These are phyloP conservation scores for Sugiyamaella qingdaonensis DNA, from an alignment of 805 yeast species.

Conservation along the genomic window DNA sequence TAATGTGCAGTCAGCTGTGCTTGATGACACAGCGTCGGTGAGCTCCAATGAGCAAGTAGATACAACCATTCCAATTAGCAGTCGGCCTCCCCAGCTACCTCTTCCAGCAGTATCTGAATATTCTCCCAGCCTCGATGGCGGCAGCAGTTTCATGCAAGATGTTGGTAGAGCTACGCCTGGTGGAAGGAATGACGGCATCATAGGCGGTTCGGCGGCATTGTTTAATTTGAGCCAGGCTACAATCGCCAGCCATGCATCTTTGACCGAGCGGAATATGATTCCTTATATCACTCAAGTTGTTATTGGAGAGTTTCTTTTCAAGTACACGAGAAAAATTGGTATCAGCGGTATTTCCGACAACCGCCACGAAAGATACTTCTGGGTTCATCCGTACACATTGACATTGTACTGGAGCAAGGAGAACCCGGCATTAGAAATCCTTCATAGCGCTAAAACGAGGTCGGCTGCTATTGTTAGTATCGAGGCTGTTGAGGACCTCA, in stretches of 20 bases:
- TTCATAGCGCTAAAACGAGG: slow-evolving; percentile 50
- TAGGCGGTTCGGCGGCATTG: not conserved
- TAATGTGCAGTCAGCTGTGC: slow-evolving; percentile 18
- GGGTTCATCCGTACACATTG: slow-evolving; percentile 93
- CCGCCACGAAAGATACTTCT: slow-evolving; percentile 88
- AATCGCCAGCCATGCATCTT: slow-evolving; percentile 21
- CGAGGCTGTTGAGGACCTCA: slow-evolving; percentile 75
- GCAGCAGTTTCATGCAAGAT: not conserved
- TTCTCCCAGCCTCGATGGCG: slow-evolving; percentile 2
- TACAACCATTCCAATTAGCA: not conserved
- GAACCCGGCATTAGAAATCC: slow-evolving; percentile 71
- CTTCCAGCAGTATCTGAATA: slow-evolving; percentile 9
- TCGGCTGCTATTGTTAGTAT: slow-evolving; percentile 79
- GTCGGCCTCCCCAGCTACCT: slow-evolving; percentile 9
- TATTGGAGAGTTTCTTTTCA: slow-evolving; percentile 85
- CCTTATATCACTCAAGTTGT: slow-evolving; percentile 89
- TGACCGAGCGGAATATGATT: slow-evolving; percentile 55
- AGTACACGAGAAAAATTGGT: slow-evolving; percentile 77
- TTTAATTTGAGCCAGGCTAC: slow-evolving; percentile 20
- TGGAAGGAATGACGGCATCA: not conserved
- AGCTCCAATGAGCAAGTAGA: not conserved
- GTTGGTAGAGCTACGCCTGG: not conserved
- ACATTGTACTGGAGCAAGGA: slow-evolving; percentile 85
- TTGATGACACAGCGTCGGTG: slow-evolving; percentile 14
- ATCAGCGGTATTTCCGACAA: slow-evolving; percentile 59